Conservation (phyloP, 768 basidiomycete genomes). For the Termitomyces sp. region DNA sequence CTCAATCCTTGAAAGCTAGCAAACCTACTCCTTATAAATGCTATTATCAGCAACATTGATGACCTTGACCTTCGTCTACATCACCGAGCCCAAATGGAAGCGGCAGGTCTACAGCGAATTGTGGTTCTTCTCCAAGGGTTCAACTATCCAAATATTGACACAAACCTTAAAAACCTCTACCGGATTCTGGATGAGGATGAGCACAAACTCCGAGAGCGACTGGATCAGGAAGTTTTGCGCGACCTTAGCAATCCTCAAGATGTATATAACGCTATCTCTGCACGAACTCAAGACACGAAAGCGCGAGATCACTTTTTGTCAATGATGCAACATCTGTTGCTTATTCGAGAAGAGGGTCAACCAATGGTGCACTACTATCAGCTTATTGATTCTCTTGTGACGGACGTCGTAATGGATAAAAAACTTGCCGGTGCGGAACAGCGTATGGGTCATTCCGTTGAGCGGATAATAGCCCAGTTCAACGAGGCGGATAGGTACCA, state of each 20-base stretch:
- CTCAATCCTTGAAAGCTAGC: slow-evolving; percentile 37
- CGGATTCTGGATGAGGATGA: slow-evolving; percentile 70
- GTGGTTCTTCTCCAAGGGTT: slow-evolving; percentile 64
- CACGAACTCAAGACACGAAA: slow-evolving; percentile 71
- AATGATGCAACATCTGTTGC: slow-evolving; percentile 89
- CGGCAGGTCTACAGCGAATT: slow-evolving; percentile 74
- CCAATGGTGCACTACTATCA: slow-evolving; percentile 85
- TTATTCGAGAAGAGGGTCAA: slow-evolving; percentile 85
- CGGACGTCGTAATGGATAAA: slow-evolving; percentile 89
- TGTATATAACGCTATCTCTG: slow-evolving; percentile 76
- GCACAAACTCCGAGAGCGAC: slow-evolving; percentile 57
- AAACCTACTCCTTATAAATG: slow-evolving; percentile 70
- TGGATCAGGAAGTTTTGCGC: slow-evolving; percentile 70
- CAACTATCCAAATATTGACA: slow-evolving; percentile 57
- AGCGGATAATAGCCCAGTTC: slow-evolving; percentile 82
- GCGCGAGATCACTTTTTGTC: slow-evolving; percentile 85
- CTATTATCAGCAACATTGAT: slow-evolving; percentile 56
- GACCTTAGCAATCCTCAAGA: slow-evolving; percentile 80
- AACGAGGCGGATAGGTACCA: slow-evolving; percentile 86
- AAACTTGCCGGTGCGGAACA: slow-evolving; percentile 81
- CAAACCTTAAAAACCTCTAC: slow-evolving; percentile 58
- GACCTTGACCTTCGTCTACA: slow-evolving; percentile 84
- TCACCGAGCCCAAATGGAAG: slow-evolving; percentile 85
- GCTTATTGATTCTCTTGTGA: slow-evolving; percentile 83
- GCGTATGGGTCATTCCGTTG: slow-evolving; percentile 84